Evolutionary conservation across 176 grass and related monocot species (phyloP).

Genomic region (Poa annua): DNA sequence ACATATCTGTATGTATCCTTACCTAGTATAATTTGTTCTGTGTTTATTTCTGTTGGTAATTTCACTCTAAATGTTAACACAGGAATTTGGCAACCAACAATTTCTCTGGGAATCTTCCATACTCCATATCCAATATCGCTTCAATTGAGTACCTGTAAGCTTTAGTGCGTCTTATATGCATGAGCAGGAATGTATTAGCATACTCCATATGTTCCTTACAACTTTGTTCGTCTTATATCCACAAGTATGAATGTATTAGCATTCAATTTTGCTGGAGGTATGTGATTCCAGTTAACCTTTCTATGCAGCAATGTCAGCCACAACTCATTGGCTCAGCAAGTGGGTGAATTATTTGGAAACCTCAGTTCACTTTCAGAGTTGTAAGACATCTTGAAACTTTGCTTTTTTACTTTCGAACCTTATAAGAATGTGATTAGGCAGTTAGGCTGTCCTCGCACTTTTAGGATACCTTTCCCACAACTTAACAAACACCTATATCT

Average conservation of each 20-base stretch:
- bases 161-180: background rate
- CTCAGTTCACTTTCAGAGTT: constrained; percentile 73
- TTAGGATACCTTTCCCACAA: background rate
- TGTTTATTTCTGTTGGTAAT: background rate
- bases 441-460: background rate
- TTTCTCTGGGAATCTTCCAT: constrained; percentile 79
- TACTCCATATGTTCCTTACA: constrained; percentile 17
- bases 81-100: constrained; percentile 94
- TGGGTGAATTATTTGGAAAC: constrained; percentile 74
- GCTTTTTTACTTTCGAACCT: constrained; percentile 25
- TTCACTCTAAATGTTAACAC: constrained; percentile 41
- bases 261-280: constrained; percentile 24
- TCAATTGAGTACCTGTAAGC: constrained; percentile 88
- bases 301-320: constrained; percentile 85
- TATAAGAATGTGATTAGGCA: background rate
- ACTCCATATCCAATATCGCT: constrained; percentile 77
- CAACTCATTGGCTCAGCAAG: constrained; percentile 67
- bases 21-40: constrained; percentile 25
- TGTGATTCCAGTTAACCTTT: constrained; percentile 35
- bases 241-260: constrained; percentile 13
- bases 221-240: constrained; percentile 23
- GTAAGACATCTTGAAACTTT: constrained; percentile 61
- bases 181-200: background rate
- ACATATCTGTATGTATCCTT: constrained; percentile 72
- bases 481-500: background rate